Evolutionary conservation across 2,329 filamentous ascomycete species (phyloP).

Genomic region (Ceratocystis variospora): DNA sequence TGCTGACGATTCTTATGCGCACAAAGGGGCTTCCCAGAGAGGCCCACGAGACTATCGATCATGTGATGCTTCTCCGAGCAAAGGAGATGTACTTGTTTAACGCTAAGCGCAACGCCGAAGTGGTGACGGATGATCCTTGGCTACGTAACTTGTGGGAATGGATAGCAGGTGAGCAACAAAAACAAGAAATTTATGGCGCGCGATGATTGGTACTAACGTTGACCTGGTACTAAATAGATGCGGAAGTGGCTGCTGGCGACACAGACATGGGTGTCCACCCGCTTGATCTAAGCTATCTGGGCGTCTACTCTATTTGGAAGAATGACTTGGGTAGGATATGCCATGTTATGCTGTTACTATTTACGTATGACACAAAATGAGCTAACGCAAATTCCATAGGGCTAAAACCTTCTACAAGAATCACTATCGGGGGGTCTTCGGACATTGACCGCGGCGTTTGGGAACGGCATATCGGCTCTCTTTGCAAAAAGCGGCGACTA

Average conservation of each 20-base stretch:
- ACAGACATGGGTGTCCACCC: conserved; percentile 56
- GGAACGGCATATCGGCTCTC: conserved; percentile 47
- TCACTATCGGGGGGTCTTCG: conserved; percentile 32
- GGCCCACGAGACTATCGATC: conserved; percentile 40
- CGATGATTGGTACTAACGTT: background rate
- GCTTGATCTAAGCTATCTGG: conserved; percentile 62
- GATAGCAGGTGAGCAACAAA: conserved; percentile 42
- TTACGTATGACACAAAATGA: background rate
- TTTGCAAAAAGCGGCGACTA: conserved; percentile 50
- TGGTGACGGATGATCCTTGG: conserved; percentile 60
- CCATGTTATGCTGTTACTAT: background rate
- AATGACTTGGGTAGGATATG: conserved; percentile 44
- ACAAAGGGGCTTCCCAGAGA: conserved; percentile 36
- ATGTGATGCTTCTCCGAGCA: conserved; percentile 45
- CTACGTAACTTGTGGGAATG: conserved; percentile 69
- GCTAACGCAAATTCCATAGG: conserved; percentile 27
- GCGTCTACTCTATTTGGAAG: conserved; percentile 58
- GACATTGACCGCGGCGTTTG: conserved; percentile 38
- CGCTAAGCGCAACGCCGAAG: conserved; percentile 47
- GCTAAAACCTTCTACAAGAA: conserved; percentile 33
- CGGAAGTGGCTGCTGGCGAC: conserved; percentile 48
- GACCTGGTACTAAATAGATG: conserved; percentile 30
- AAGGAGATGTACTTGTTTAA: conserved; percentile 52
- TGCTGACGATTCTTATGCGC: conserved; percentile 34
- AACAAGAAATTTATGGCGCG: too few species aligned